Percentiles rank a stretch among this genome's conserved stretches.
Conservation (phyloP, 495 filamentous ascomycete genomes). For the Sphaerosporella brunnea region DNA sequence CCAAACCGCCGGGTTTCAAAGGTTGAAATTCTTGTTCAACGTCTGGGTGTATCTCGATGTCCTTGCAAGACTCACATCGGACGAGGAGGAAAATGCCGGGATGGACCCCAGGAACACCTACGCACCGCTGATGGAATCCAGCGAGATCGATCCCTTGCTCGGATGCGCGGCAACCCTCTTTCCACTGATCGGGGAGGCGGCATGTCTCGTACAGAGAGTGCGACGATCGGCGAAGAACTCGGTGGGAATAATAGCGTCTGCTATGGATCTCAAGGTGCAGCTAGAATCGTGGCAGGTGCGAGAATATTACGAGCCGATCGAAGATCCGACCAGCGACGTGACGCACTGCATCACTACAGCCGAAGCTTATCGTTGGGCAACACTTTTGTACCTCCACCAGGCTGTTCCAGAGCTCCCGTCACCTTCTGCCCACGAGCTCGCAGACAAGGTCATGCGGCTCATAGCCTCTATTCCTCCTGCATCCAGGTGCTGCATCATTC, state of each 20-base stretch:
- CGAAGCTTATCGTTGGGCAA: conserved; percentile 61
- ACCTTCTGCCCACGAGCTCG: conserved; percentile 36
- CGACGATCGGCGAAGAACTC: conserved; percentile 41
- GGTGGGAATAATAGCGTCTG: conserved; percentile 43
- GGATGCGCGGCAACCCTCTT: conserved; percentile 57
- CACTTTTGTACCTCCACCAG: conserved; percentile 58
- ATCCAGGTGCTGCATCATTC: conserved; percentile 52
- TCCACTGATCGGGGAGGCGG: conserved; percentile 53
- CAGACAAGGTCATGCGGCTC: conserved; percentile 42
- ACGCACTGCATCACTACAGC: conserved; percentile 54
- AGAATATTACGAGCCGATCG: conserved; percentile 36
- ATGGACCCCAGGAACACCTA: conserved; percentile 3
- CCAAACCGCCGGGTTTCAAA: conserved; percentile 30
- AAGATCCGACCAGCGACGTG: conserved; percentile 47
- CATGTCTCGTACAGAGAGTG: conserved; percentile 48
- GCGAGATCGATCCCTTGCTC: conserved; percentile 58
- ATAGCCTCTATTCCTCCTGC: conserved; percentile 46
- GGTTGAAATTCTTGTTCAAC: conserved; percentile 56
- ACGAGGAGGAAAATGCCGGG: conserved; percentile 34
- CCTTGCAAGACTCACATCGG: conserved; percentile 53
- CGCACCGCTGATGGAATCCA: conserved; percentile 28
- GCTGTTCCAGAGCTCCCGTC: conserved; percentile 60
- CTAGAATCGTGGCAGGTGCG: conserved; percentile 51
- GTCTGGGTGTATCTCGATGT: conserved; percentile 75
- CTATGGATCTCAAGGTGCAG: conserved; percentile 43